Evolutionary conservation across 108 stramenopile species (phyloP).

Genomic region (Pseudonitzschia pungens): DNA sequence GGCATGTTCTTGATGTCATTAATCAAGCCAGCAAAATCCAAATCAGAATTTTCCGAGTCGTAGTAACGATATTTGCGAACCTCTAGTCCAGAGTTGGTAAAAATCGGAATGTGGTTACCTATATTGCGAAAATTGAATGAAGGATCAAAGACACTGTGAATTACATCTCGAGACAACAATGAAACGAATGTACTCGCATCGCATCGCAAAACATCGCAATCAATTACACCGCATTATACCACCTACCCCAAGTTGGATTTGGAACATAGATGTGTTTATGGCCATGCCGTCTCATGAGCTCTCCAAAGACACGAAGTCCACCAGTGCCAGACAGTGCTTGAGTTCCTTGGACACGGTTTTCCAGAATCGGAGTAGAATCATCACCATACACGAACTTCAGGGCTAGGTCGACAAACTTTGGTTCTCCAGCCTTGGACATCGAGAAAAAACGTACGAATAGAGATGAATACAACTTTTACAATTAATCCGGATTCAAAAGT

Average conservation of each 20-base stretch:
- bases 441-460: background rate
- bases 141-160: background rate
- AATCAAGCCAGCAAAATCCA: conserved; percentile 90
- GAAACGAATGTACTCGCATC: background rate
- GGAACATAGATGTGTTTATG: conserved; percentile 91
- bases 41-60: conserved; percentile 64
- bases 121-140: conserved; percentile 32
- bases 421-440: conserved; percentile 68
- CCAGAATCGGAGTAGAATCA: conserved; percentile 77
- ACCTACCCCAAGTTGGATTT: conserved; percentile 71
- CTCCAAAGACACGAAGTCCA: conserved; percentile 92
- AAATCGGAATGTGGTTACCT: conserved; percentile 96
- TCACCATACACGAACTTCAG: conserved; percentile 95
- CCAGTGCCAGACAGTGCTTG: conserved; percentile 98
- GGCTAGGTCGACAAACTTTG: conserved; percentile 86
- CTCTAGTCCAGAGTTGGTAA: conserved; percentile 89
- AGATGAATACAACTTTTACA: background rate
- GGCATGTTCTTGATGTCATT: conserved; percentile 87
- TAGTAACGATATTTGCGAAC: conserved; percentile 93
- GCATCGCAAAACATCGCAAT: background rate
- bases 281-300: conserved; percentile 83
- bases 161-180: background rate
- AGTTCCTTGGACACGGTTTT: conserved; percentile 85
- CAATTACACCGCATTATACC: background rate
- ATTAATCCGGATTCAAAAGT: background rate